Evolutionary conservation across 2,329 filamentous ascomycete genomes (phyloP), one percentile per base, ranked within the genome.

Genomic region (Botryotinia globosa): DNA sequence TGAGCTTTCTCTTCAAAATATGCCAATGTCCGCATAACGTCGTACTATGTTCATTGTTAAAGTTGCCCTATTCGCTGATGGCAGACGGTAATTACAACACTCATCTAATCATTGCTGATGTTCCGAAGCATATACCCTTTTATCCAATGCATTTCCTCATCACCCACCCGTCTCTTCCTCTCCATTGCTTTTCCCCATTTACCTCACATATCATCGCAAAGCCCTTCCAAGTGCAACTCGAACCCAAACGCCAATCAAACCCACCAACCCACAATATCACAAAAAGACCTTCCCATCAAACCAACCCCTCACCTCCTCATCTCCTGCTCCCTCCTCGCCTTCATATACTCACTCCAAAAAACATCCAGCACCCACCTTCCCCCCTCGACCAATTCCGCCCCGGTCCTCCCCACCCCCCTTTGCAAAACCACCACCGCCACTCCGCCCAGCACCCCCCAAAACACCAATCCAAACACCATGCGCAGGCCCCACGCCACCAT

Each of bases 401-500:
- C 82, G 75, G 90, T 90, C 73, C 88, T 88, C 75, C 89, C 88
- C 25, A 91, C 80, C 0, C 94, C 90, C 3, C 93, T 84, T 79
- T 90, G 89, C 81, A 87, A 91, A 5, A 91, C 84, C 74, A 86
- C 85, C 29, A 89, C 83, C 0, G 85, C 85, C 0, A 89, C 59
- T 0, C 85, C 84, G 7, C 86, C 82, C 3, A 94, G 76, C 2
- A 83, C 80, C 1, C 86, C 87, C 89, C 90, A 96, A 75, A 94
- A 89, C 2, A 87, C 81, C 59, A 94, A 76, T 37, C 87, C 83
- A 75, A 93, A 81, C 18, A 86, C 85, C 72, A 97, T 80, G n/a
- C 87, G 84, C 69, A 94, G 88, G 89, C 93, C 94, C 84, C 90
- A 97, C 79, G 94, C 84, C 73, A 97, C 85, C 32, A 93, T 83